Percentiles rank a stretch among this genome's conserved stretches.
Conservation (phyloP, 768 basidiomycete genomes). For the Lentinula aciculospora region DNA sequence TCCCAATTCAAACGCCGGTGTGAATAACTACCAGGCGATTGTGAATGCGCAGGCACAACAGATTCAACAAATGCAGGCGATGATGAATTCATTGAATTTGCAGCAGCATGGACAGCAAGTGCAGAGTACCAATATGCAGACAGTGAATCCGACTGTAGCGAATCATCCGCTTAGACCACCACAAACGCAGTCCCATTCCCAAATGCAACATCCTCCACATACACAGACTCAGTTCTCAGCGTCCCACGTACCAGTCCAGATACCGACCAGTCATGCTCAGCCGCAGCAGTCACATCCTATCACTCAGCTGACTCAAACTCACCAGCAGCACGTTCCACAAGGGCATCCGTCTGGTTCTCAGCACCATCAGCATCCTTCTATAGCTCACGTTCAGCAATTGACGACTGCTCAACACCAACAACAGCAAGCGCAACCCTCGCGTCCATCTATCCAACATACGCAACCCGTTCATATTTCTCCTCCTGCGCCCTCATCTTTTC, state of each 20-base stretch:
- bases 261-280: too few relatives aligned
- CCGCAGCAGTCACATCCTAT: too few relatives aligned
- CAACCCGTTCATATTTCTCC: background rate
- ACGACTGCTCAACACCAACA: slow-evolving; percentile 8
- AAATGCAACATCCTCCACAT: background rate
- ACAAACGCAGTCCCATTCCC: background rate
- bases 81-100: background rate
- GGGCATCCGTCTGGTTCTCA: background rate
- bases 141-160: background rate
- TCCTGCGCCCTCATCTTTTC: background rate
- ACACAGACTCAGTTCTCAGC: background rate
- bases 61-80: background rate
- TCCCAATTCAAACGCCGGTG: background rate
- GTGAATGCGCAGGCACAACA: background rate
- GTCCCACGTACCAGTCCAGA: too few relatives aligned
- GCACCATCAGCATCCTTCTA: too few relatives aligned
- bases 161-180: too few relatives aligned
- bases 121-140: background rate
- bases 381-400: too few relatives aligned
- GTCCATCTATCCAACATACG: background rate
- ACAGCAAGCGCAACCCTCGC: background rate
- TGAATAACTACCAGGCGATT: background rate
- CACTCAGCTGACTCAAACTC: background rate
- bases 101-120: background rate
- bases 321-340: background rate